Percentiles rank a stretch among this genome's conserved stretches.
These are phyloP conservation scores for Pythium myriotylum DNA, from an alignment of 352 stramenopile genomes.

Conservation along the genomic window DNA sequence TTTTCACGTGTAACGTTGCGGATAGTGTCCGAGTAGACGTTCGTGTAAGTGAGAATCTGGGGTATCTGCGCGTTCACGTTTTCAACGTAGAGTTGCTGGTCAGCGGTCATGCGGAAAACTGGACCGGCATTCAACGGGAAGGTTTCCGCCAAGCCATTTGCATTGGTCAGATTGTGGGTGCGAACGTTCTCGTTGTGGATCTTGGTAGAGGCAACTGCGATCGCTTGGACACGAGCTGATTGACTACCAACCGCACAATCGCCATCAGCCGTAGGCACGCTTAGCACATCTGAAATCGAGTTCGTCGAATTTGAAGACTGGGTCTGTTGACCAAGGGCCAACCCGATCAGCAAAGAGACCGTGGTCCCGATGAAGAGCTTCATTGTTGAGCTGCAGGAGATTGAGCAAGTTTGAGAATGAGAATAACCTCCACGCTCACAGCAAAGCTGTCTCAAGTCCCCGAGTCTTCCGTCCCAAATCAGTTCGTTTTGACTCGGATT, in stretches of 20 bases:
- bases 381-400: too few relatives aligned
- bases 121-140: conserved; percentile 4
- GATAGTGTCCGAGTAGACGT: not conserved
- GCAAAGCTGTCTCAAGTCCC: too few relatives aligned
- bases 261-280: not conserved
- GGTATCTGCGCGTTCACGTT: not conserved
- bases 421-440: too few relatives aligned
- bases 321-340: too few relatives aligned
- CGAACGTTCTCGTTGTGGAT: conserved; percentile 13
- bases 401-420: too few relatives aligned
- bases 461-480: too few relatives aligned
- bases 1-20: not conserved
- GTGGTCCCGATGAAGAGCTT: too few relatives aligned
- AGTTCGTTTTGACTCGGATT: too few relatives aligned
- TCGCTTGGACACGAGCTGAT: conserved; percentile 2
- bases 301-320: too few relatives aligned
- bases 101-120: not conserved
- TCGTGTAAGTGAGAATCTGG: not conserved
- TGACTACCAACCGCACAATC: not conserved
- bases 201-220: not conserved
- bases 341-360: too few relatives aligned
- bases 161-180: not conserved
- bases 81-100: not conserved
- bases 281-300: too few relatives aligned
- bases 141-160: not conserved